These are phyloP conservation scores for Comarum palustre DNA, from an alignment of 306 rosid species.

Conservation along the genomic window DNA sequence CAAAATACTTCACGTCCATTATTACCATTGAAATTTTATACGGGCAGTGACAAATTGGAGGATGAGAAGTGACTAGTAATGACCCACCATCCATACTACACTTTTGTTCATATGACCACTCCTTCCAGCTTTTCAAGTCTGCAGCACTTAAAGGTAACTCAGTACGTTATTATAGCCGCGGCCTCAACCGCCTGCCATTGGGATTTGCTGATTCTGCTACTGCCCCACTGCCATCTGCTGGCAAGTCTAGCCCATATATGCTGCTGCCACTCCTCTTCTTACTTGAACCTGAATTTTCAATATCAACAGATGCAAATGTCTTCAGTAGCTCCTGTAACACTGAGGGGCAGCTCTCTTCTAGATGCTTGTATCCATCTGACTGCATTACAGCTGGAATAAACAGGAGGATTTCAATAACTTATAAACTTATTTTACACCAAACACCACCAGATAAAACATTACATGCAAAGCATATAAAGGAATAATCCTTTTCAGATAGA, in stretches of 20 bases:
- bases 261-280: slow-evolving; percentile 68
- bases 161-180: slow-evolving; percentile 43
- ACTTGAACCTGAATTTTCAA: slow-evolving; percentile 43
- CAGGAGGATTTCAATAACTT: slow-evolving; percentile 16
- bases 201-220: slow-evolving; percentile 61
- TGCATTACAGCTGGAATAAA: slow-evolving; percentile 78
- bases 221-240: slow-evolving; percentile 46
- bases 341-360: slow-evolving; percentile 78
- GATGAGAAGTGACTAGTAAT: not conserved
- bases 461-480: not conserved
- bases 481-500: not conserved
- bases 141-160: slow-evolving; percentile 20
- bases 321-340: slow-evolving; percentile 72
- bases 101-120: slow-evolving; percentile 25
- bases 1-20: slow-evolving; percentile 2
- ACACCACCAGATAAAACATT: not conserved
- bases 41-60: slow-evolving; percentile 13
- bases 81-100: slow-evolving; percentile 14
- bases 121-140: slow-evolving; percentile 29
- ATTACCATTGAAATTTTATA: slow-evolving; percentile 20
- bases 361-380: slow-evolving; percentile 70
- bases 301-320: slow-evolving; percentile 70
- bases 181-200: slow-evolving; percentile 59
- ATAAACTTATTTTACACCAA: slow-evolving; percentile 11
- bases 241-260: slow-evolving; percentile 56